Evolutionary conservation across 192 early-diverging fungal genomes (phyloP), one percentile per base, ranked within the genome.

Genomic region (Pecoramyces ruminantium): DNA sequence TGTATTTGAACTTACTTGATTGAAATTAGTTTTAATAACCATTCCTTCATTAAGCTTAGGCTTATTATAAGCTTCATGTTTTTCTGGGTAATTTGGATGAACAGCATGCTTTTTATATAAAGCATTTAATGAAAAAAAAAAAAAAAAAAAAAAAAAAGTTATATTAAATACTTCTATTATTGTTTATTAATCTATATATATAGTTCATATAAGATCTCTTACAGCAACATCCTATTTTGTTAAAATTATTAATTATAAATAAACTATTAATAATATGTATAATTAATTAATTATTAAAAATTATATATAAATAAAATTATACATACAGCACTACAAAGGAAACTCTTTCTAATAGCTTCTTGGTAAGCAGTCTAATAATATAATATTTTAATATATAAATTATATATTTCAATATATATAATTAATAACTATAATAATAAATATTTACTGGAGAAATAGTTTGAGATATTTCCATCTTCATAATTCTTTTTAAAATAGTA

Each of bases 1-100:
- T 14, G 4, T 4, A 8, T 17, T n/a, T 25, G 0, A 11, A 67
- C 25, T n/a, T 93, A 90, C 87, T 88, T 98, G 96, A 88, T 98
- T 99, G 78, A 97, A 95, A 82, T 99, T 99, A 77, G 93, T 84
- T 91, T 99, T 99, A 85, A 99, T 94, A 28, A 97, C 96, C 58
- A 96, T 92, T 25, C 98, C 98, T 83, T 93, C 92, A 85, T 98
- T 93, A 90, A 98, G 93, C 78, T 88, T 83, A 6, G 97, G 97
- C 14, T 93, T 90, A 85, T 99, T 97, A 83, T 95, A 92, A 42
- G 92, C 93, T 85, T 99, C 97, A 83, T 98, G 93, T 87, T 94
- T 97, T 42, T 97, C 96, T 80, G 86, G 81, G 81, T 88, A 87
- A 81, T 88, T 85, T 79, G 83, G 83, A 81, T 85, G 85, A 13